Percentiles rank a stretch among this genome's conserved stretches.
Evolutionary conservation across 2,329 filamentous ascomycete genomes (phyloP).

Genomic region (Sporothrix humicola): DNA sequence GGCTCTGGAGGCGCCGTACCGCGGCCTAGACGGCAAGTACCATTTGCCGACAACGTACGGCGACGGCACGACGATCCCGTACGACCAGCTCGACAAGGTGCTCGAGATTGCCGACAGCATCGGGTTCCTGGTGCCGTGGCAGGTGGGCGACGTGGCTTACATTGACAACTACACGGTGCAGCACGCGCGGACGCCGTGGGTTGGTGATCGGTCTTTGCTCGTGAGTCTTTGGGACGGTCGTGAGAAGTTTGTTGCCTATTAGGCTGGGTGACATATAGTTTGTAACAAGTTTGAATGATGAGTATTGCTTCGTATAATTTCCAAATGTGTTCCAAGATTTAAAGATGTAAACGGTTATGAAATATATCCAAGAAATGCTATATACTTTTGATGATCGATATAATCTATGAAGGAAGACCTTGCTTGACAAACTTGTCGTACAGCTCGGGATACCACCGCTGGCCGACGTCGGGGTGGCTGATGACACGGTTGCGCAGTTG

Average conservation of each 20-base stretch:
- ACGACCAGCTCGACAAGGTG: conserved; percentile 31
- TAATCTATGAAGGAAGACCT: conserved; percentile 11
- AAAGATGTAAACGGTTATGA: background rate
- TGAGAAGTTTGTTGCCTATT: conserved; percentile 25
- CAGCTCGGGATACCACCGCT: conserved; percentile 35
- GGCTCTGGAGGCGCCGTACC: conserved; percentile 33
- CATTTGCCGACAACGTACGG: conserved; percentile 35
- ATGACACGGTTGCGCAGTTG: conserved; percentile 36
- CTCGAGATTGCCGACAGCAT: conserved; percentile 34
- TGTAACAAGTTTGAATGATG: background rate
- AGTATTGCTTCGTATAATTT: background rate
- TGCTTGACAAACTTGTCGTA: conserved; percentile 34
- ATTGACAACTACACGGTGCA: conserved; percentile 36
- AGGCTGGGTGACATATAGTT: background rate
- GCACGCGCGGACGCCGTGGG: conserved; percentile 33
- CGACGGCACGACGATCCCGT: conserved; percentile 31
- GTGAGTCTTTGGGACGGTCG: conserved; percentile 34
- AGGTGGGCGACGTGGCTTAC: conserved; percentile 35
- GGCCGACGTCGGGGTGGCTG: conserved; percentile 36
- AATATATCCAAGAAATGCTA: background rate
- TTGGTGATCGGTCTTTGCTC: conserved; percentile 30
- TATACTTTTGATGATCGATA: background rate
- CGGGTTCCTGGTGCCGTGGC: conserved; percentile 35
- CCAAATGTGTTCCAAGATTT: no score
- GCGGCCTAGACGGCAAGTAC: conserved; percentile 27